phyloP scores from a whole-genome alignment of 306 rosid species.

The Crotalaria pallida region DNA sequence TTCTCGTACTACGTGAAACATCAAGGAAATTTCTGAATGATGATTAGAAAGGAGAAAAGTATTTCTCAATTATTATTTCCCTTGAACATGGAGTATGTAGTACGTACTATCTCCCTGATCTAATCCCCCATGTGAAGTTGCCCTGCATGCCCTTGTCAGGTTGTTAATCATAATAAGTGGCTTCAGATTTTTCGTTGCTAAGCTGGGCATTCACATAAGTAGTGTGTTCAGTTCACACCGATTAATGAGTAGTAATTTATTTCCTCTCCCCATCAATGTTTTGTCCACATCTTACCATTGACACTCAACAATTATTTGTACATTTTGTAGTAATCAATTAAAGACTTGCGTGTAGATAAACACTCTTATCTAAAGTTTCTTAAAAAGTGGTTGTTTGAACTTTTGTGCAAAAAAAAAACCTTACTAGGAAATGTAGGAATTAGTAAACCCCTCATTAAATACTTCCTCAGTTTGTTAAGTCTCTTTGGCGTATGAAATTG shows the following conservation, averaged over 20 bases:
- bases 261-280: background rate
- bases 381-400: background rate
- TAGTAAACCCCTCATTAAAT: too few species aligned
- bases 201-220: background rate
- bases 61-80: slow-evolving; percentile 13
- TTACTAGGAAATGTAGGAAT: background rate
- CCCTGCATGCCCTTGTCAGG: slow-evolving; percentile 8
- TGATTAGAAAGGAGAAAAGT: slow-evolving; percentile 1
- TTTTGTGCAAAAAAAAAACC: background rate
- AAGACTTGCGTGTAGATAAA: background rate
- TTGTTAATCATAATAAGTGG: background rate
- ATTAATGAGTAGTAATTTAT: too few species aligned
- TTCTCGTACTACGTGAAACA: slow-evolving; percentile 1
- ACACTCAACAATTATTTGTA: background rate
- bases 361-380: background rate
- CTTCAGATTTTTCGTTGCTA: background rate
- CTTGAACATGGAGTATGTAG: slow-evolving; percentile 16
- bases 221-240: background rate
- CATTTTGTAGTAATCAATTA: background rate
- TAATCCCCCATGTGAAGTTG: slow-evolving; percentile 22
- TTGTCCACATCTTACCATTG: slow-evolving; percentile 2
- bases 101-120: slow-evolving; percentile 13
- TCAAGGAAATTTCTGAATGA: slow-evolving; percentile 25
- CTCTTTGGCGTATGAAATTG: too few species aligned
- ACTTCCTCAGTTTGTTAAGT: too few species aligned